Evolutionary conservation across 2,329 filamentous ascomycete genomes (phyloP).

Genomic region (Aspergillus ochraceoroseus): DNA sequence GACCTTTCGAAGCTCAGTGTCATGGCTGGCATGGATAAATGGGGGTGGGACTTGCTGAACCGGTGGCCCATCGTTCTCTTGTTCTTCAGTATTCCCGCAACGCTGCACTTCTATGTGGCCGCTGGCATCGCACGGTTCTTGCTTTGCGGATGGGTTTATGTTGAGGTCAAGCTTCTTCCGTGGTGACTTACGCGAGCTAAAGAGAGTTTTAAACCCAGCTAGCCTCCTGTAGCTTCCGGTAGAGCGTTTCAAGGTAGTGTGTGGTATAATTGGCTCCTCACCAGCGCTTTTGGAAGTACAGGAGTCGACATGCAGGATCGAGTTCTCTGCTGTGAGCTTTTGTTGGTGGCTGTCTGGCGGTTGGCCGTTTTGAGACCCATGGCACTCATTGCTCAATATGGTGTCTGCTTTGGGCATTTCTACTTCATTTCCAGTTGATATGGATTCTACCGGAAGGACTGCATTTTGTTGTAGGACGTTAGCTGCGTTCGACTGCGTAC

Average conservation of each 20-base stretch:
- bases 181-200: slow-evolving; percentile 17
- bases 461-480: background rate
- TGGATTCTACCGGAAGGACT: too few species aligned
- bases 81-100: too few species aligned
- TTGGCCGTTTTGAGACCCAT: background rate
- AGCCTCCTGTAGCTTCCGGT: slow-evolving; percentile 16
- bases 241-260: slow-evolving; percentile 7
- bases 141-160: background rate
- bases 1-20: slow-evolving; percentile 25
- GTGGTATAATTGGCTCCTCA: background rate
- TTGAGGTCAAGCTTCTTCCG: slow-evolving; percentile 5
- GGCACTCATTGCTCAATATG: background rate
- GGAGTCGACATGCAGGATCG: background rate
- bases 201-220: slow-evolving; percentile 17
- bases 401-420: background rate
- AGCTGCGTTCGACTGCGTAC: background rate
- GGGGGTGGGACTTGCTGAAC: background rate
- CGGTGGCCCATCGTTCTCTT: too few species aligned
- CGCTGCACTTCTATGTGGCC: too few species aligned
- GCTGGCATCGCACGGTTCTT: background rate
- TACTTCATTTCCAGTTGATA: background rate
- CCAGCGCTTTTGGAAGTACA: background rate
- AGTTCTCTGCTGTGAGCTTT: background rate
- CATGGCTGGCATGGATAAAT: background rate
- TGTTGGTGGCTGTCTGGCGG: background rate